Conservation (phyloP, 306 rosid genomes). For the Gillenia trifoliata region DNA sequence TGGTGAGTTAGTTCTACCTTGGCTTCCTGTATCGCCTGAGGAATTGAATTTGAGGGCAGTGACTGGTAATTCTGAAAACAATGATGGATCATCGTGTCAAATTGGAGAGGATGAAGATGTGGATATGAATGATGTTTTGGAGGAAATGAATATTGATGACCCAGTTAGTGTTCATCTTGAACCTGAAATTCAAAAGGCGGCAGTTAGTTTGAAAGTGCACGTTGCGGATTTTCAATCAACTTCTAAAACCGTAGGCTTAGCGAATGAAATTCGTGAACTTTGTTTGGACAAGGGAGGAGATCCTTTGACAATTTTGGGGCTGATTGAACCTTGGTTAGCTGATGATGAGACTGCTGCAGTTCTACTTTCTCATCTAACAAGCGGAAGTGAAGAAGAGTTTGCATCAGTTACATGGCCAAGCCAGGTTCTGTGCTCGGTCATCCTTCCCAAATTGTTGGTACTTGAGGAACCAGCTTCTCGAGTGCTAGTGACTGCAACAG, state of each 20-base stretch:
- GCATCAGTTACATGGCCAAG: slow-evolving; percentile 34
- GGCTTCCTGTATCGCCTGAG: slow-evolving; percentile 29
- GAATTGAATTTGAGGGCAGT: slow-evolving; percentile 11
- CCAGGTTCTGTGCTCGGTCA: slow-evolving; percentile 35
- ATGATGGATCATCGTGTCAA: background rate
- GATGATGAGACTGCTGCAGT: slow-evolving; percentile 37
- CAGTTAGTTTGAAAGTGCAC: slow-evolving; percentile 17
- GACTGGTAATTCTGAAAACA: background rate
- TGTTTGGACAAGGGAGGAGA: slow-evolving; percentile 20
- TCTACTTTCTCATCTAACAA: slow-evolving; percentile 24
- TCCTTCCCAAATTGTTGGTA: slow-evolving; percentile 32
- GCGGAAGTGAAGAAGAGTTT: slow-evolving; percentile 22
- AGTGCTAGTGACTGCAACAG: slow-evolving; percentile 24
- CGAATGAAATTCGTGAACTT: slow-evolving; percentile 28
- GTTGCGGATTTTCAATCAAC: slow-evolving; percentile 20
- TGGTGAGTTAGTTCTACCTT: slow-evolving; percentile 23
- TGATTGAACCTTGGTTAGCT: slow-evolving; percentile 35
- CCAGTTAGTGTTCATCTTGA: slow-evolving; percentile 15
- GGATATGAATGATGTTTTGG: slow-evolving; percentile 18
- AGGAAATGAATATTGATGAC: slow-evolving; percentile 20
- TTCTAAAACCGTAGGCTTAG: slow-evolving; percentile 18
- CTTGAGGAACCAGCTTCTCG: slow-evolving; percentile 35
- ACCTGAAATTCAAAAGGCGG: slow-evolving; percentile 20
- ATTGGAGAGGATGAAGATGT: slow-evolving; percentile 13
- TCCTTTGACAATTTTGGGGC: slow-evolving; percentile 17